These are phyloP conservation scores for Zymoseptoria crescenta DNA, from an alignment of 2,329 filamentous ascomycete genomes.

Conservation along the genomic window DNA sequence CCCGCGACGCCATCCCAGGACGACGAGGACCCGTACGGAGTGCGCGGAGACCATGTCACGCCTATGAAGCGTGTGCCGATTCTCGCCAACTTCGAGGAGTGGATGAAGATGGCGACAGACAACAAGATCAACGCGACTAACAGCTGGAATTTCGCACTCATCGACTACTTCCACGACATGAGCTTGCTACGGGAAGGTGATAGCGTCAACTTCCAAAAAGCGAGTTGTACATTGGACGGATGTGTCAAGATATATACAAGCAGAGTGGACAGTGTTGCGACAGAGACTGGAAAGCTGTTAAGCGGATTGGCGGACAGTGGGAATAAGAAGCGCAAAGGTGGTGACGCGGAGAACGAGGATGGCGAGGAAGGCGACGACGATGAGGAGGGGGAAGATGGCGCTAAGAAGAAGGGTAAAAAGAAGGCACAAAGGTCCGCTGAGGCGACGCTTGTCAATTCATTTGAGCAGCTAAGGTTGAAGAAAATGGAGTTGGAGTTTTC, in stretches of 20 bases:
- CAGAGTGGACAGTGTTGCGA: slow-evolving; percentile 94
- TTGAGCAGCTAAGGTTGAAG: slow-evolving; percentile 82
- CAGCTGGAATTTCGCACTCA: slow-evolving; percentile 99
- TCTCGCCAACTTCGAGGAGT: slow-evolving; percentile 96
- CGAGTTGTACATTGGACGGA: slow-evolving; percentile 92
- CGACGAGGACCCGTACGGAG: slow-evolving; percentile 36
- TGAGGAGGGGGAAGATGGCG: slow-evolving; percentile 39
- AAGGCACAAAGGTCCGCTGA: slow-evolving; percentile 75
- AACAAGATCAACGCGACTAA: slow-evolving; percentile 95
- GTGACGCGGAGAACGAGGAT: slow-evolving; percentile 56
- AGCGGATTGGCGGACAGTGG: slow-evolving; percentile 87
- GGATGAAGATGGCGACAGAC: slow-evolving; percentile 99
- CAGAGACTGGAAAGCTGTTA: slow-evolving; percentile 88
- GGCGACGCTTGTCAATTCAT: slow-evolving; percentile 83
- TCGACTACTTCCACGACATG: slow-evolving; percentile 99
- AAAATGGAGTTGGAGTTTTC: slow-evolving; percentile 97
- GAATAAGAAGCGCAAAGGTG: slow-evolving; percentile 42
- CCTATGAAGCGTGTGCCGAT: slow-evolving; percentile 95
- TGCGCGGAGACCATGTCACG: slow-evolving; percentile 70
- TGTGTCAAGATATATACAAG: slow-evolving; percentile 99
- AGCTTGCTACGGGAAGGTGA: slow-evolving; percentile 92
- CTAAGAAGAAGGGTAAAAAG: slow-evolving; percentile 59
- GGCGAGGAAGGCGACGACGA: slow-evolving; percentile 55
- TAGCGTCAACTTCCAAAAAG: slow-evolving; percentile 96
- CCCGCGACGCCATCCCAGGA: slow-evolving; percentile 47